Evolutionary conservation across 192 early-diverging fungal genomes (phyloP).

Genomic region (Coemansia sp.): DNA sequence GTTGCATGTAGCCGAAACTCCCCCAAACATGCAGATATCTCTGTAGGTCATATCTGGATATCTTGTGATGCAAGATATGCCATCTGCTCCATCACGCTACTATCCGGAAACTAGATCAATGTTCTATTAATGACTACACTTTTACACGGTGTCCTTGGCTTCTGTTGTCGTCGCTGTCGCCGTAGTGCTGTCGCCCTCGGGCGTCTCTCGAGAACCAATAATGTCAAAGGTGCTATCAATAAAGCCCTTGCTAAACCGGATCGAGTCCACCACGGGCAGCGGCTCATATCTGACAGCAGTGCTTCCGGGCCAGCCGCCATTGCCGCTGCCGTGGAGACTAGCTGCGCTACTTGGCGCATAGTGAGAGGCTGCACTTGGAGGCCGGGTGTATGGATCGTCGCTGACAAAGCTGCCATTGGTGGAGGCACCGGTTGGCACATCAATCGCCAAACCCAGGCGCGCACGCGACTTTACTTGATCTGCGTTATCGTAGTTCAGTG

Average conservation of each 20-base stretch:
- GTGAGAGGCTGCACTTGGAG: conserved; percentile 9
- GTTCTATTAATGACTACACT: not conserved
- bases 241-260: conserved; percentile 52
- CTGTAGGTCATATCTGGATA: not conserved
- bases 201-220: conserved; percentile 6
- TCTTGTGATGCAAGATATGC: not conserved
- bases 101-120: not conserved
- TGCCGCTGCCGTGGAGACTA: conserved; percentile 12
- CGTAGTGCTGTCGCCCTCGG: not conserved
- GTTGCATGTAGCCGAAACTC: not conserved
- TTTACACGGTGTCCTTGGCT: not conserved
- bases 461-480: conserved; percentile 45
- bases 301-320: conserved; percentile 21
- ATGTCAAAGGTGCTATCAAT: conserved; percentile 33
- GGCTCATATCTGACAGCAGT: conserved; percentile 27
- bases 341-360: conserved; percentile 22
- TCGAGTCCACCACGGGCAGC: conserved; percentile 37
- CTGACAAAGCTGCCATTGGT: not conserved
- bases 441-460: conserved; percentile 25
- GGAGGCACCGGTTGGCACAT: not conserved
- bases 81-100: not conserved
- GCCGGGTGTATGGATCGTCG: not conserved
- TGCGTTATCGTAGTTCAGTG: conserved; percentile 8
- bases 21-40: not conserved
- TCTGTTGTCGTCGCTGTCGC: not conserved